phyloP scores from a whole-genome alignment of 805 yeast genomes.

The Nakazawaea anatomiae region DNA sequence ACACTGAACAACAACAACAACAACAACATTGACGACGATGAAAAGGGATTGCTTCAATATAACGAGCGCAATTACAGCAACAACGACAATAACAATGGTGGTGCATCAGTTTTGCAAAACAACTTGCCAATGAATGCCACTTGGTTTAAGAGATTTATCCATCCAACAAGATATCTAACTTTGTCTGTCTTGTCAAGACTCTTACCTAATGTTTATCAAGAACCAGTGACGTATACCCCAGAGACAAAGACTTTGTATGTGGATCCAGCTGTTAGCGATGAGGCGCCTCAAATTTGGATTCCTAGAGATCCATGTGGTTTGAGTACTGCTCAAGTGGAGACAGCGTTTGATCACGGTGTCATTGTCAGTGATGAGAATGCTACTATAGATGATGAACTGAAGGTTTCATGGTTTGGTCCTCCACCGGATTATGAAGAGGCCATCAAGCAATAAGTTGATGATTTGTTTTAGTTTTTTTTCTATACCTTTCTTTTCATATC shows the following conservation, averaged over 20 bases:
- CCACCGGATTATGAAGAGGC: constrained; percentile 67
- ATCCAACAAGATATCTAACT: constrained; percentile 34
- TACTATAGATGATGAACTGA: constrained; percentile 50
- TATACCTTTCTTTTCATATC: background rate
- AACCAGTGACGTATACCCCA: constrained; percentile 14
- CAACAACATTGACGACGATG: background rate
- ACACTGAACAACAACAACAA: background rate
- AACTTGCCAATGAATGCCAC: constrained; percentile 3
- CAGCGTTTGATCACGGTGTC: constrained; percentile 45
- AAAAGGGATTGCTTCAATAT: constrained; percentile 2
- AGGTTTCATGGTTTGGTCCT: constrained; percentile 46
- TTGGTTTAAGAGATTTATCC: constrained; percentile 31
- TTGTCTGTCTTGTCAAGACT: constrained; percentile 33
- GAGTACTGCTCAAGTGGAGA: constrained; percentile 49
- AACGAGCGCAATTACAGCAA: background rate
- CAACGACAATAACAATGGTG: constrained; percentile 1
- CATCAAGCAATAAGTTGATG: constrained; percentile 25
- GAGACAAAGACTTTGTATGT: constrained; percentile 33
- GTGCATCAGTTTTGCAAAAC: constrained; percentile 5
- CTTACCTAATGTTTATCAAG: constrained; percentile 31
- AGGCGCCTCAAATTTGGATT: constrained; percentile 64
- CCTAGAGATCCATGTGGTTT: constrained; percentile 65
- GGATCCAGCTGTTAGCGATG: constrained; percentile 52
- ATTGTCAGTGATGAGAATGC: constrained; percentile 56
- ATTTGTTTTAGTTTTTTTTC: background rate